Evolutionary conservation across 1,284 basidiomycete species (phyloP).

Genomic region (Ceratobasidium sp.): DNA sequence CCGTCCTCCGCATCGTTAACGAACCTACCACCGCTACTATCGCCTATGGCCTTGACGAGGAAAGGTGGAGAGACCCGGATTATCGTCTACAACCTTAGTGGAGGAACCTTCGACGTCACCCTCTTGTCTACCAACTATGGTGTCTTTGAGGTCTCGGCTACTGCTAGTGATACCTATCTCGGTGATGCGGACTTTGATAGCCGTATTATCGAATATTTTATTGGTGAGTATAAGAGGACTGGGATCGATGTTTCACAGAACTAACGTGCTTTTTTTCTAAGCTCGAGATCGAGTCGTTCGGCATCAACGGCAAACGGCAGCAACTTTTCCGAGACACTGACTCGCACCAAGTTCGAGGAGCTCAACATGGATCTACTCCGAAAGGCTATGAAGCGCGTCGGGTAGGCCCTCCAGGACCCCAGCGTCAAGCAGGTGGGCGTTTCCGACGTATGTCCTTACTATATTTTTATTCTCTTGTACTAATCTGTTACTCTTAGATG

Average conservation of each 20-base stretch:
- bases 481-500: slow-evolving; percentile 60
- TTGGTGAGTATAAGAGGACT: slow-evolving; percentile 95
- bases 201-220: slow-evolving; percentile 93
- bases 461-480: neutral
- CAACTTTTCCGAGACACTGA: too few species aligned
- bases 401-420: slow-evolving; percentile 98
- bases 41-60: too few species aligned
- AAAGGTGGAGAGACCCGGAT: too few species aligned
- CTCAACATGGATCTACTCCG: slow-evolving; percentile 99
- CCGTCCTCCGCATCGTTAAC: slow-evolving; percentile 98
- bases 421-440: slow-evolving; percentile 98
- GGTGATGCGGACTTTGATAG: too few species aligned
- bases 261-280: slow-evolving; percentile 77
- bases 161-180: slow-evolving; percentile 94
- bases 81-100: too few species aligned
- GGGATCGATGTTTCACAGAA: slow-evolving; percentile 90
- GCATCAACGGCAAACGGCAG: slow-evolving; percentile 94
- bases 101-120: slow-evolving; percentile 99
- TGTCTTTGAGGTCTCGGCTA: slow-evolving; percentile 97
- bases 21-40: slow-evolving; percentile 98
- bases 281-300: slow-evolving; percentile 87
- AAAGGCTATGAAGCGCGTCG: slow-evolving; percentile 99
- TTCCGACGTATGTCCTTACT: slow-evolving; percentile 77
- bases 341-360: slow-evolving; percentile 99
- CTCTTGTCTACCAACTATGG: slow-evolving; percentile 98